These are phyloP conservation scores for Leptodontidium sp. DNA, from an alignment of 2,329 filamentous ascomycete genomes.

Conservation along the genomic window DNA sequence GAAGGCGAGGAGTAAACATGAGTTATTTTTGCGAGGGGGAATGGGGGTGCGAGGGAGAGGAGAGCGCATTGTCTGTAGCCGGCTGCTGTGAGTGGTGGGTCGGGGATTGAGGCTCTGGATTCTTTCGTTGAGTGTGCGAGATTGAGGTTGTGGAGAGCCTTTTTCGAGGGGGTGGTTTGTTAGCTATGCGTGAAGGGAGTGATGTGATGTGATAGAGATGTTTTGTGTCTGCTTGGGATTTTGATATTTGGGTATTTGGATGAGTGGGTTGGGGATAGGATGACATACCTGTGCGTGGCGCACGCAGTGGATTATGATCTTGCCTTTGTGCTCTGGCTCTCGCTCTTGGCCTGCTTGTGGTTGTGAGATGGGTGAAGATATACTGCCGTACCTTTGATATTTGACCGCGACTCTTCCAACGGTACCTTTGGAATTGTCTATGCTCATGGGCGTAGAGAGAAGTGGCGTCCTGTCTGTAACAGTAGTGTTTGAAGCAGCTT, in stretches of 20 bases:
- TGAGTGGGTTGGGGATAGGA: not conserved
- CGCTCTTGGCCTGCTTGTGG: not conserved
- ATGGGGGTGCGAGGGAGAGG: not conserved
- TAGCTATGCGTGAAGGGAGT: too few species aligned
- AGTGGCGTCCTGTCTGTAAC: not conserved
- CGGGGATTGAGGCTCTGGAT: not conserved
- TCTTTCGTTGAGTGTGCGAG: not conserved
- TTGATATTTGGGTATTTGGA: not conserved
- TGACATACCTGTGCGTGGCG: slow-evolving; percentile 11
- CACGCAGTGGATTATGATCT: slow-evolving; percentile 16
- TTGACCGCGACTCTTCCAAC: not conserved
- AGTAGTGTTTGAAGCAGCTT: not conserved
- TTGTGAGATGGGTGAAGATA: not conserved
- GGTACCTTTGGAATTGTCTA: too few species aligned
- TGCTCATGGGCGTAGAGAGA: too few species aligned
- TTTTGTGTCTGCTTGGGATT: not conserved
- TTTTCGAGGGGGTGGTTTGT: too few species aligned
- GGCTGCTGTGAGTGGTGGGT: slow-evolving; percentile 4
- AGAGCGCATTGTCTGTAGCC: slow-evolving; percentile 6
- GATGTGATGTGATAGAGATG: too few species aligned
- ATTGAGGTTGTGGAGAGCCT: not conserved
- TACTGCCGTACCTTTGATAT: not conserved
- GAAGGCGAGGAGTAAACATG: slow-evolving; percentile 17
- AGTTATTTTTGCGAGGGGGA: slow-evolving; percentile 9
- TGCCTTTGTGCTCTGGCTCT: not conserved